phyloP scores from a whole-genome alignment of 331 rosid species.

The Rosa hybrid region DNA sequence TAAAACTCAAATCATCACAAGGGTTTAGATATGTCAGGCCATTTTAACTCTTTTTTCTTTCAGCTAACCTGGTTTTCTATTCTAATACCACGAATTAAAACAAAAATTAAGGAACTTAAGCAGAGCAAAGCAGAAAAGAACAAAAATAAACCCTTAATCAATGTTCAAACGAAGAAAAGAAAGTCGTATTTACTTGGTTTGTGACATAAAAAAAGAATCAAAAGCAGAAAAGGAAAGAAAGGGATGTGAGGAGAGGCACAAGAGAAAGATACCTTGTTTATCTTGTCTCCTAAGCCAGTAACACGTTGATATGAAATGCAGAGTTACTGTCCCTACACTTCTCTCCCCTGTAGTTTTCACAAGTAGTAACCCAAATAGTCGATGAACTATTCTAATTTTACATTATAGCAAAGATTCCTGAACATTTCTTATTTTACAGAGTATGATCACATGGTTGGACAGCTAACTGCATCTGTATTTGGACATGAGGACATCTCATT shows the following conservation, averaged over 20 bases:
- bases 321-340: constrained; percentile 40
- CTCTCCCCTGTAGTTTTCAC: constrained; percentile 47
- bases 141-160: constrained; percentile 41
- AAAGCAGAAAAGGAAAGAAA: constrained; percentile 25
- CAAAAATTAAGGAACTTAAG: constrained; percentile 37
- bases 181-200: constrained; percentile 44
- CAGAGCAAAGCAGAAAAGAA: constrained; percentile 17
- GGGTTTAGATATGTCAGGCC: neutral
- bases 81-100: constrained; percentile 27
- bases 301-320: constrained; percentile 44
- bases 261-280: constrained; percentile 59
- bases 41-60: neutral
- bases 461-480: constrained; percentile 35
- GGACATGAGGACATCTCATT: constrained; percentile 25
- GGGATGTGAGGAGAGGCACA: constrained; percentile 40
- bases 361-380: constrained; percentile 9
- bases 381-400: neutral
- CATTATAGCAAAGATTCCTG: neutral
- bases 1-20: neutral
- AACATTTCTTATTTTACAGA: constrained; percentile 35
- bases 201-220: constrained; percentile 13
- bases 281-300: constrained; percentile 53
- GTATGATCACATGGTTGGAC: constrained; percentile 43
- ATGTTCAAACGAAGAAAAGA: constrained; percentile 40
- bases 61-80: constrained; percentile 26